These are phyloP conservation scores for Rhododendron griersonianum DNA, from an alignment of 148 eudicot species.

Conservation along the genomic window DNA sequence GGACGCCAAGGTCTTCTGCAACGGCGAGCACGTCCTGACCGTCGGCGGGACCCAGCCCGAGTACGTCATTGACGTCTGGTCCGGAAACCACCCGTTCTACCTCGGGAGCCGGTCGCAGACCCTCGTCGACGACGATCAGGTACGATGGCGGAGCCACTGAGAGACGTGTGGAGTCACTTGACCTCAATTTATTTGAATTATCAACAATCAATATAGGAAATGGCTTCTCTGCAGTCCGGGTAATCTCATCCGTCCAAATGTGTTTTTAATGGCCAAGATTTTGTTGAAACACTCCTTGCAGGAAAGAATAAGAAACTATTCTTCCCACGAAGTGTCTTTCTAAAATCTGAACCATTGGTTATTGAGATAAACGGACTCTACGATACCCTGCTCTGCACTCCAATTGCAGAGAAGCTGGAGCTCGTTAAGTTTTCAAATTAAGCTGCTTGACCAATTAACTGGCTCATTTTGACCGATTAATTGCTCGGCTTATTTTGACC, in stretches of 20 bases:
- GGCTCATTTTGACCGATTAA: neutral
- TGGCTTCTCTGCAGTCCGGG: too few species aligned
- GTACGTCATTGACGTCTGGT: slow-evolving; percentile 86
- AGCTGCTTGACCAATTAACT: neutral
- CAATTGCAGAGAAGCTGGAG: neutral
- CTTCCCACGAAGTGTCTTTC: too few species aligned
- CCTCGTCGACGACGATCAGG: slow-evolving; percentile 67
- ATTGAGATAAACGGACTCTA: too few species aligned
- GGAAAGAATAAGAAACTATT: too few species aligned
- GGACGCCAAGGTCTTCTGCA: slow-evolving; percentile 78
- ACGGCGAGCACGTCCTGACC: slow-evolving; percentile 77
- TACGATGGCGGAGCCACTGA: neutral
- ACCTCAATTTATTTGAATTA: too few species aligned
- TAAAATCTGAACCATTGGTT: too few species aligned
- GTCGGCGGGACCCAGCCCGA: slow-evolving; percentile 82
- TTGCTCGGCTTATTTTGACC: neutral
- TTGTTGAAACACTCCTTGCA: too few species aligned
- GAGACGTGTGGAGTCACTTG: neutral
- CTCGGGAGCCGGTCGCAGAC: slow-evolving; percentile 47
- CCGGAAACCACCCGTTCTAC: slow-evolving; percentile 90
- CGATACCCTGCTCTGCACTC: too few species aligned
- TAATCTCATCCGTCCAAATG: too few species aligned
- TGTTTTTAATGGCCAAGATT: too few species aligned
- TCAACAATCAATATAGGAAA: neutral
- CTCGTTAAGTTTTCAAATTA: too few species aligned